Conservation (phyloP, 108 stramenopile genomes). For the Nitzschia putrida region DNA sequence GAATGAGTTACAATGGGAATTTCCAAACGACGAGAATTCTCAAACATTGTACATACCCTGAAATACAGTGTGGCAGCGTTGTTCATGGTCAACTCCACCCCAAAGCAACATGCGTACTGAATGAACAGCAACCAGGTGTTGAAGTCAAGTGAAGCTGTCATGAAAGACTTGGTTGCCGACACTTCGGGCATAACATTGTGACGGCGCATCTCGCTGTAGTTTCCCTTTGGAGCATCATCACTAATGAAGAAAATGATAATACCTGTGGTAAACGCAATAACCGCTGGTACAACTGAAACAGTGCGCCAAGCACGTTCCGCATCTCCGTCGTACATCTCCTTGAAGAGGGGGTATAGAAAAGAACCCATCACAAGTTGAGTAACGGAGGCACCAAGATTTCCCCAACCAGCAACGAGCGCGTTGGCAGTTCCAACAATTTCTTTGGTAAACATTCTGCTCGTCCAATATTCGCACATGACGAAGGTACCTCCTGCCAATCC, state of each 20-base stretch:
- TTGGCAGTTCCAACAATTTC: slow-evolving; percentile 85
- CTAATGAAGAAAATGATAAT: slow-evolving; percentile 39
- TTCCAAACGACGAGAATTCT: neutral
- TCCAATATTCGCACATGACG: slow-evolving; percentile 86
- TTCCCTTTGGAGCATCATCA: slow-evolving; percentile 90
- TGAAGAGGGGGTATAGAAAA: slow-evolving; percentile 70
- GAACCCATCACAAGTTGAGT: slow-evolving; percentile 70
- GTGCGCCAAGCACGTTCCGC: slow-evolving; percentile 61
- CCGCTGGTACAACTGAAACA: slow-evolving; percentile 74
- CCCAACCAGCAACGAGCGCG: slow-evolving; percentile 84
- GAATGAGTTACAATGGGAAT: neutral
- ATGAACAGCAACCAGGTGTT: slow-evolving; percentile 80
- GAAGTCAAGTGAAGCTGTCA: slow-evolving; percentile 39
- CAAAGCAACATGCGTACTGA: slow-evolving; percentile 88
- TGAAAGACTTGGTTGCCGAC: slow-evolving; percentile 43
- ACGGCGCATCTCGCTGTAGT: slow-evolving; percentile 63
- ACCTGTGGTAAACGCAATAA: slow-evolving; percentile 52
- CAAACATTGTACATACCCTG: slow-evolving; percentile 27
- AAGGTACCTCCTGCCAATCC: slow-evolving; percentile 57
- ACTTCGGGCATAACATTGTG: slow-evolving; percentile 60
- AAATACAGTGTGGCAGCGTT: slow-evolving; percentile 82
- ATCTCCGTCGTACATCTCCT: slow-evolving; percentile 39
- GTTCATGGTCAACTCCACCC: slow-evolving; percentile 84
- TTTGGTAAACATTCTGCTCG: slow-evolving; percentile 70
- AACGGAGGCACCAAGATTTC: slow-evolving; percentile 83